A percentile compares a stretch with the other conserved stretches of the same genome.
These are phyloP conservation scores for Fusarium graminum DNA, from an alignment of 2,329 filamentous ascomycete genomes.

Conservation along the genomic window DNA sequence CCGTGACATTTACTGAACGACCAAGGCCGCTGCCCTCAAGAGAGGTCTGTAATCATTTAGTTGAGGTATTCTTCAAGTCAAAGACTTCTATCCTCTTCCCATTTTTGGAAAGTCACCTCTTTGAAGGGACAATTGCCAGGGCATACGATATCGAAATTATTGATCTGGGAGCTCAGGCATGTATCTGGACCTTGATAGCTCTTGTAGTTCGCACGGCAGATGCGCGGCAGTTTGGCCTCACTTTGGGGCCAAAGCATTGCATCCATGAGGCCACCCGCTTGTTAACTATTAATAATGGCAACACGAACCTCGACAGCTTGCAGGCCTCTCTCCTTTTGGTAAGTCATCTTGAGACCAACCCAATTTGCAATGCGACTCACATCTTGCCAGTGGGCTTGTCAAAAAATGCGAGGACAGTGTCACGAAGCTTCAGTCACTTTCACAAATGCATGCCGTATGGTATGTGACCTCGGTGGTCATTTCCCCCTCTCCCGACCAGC, in stretches of 20 bases:
- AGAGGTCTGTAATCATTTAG: slow-evolving; percentile 5
- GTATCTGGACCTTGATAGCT: slow-evolving; percentile 30
- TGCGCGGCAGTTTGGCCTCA: background rate
- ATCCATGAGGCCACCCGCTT: slow-evolving; percentile 16
- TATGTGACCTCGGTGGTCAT: slow-evolving; percentile 31
- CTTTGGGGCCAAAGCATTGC: slow-evolving; percentile 14
- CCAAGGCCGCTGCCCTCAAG: slow-evolving; percentile 15
- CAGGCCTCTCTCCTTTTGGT: slow-evolving; percentile 33
- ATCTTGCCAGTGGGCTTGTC: slow-evolving; percentile 8
- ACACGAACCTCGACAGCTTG: slow-evolving; percentile 23
- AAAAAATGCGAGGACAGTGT: slow-evolving; percentile 25
- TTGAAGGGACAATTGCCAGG: slow-evolving; percentile 19
- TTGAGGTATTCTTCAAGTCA: slow-evolving; percentile 29
- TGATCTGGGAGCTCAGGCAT: slow-evolving; percentile 25
- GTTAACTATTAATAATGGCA: slow-evolving; percentile 18
- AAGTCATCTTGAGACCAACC: accelerated
- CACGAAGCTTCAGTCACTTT: slow-evolving; percentile 30
- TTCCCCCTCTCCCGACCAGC: slow-evolving; percentile 19
- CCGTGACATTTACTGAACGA: slow-evolving; percentile 14
- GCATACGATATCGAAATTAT: slow-evolving; percentile 12
- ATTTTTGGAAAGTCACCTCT: slow-evolving; percentile 23
- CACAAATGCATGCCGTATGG: slow-evolving; percentile 30
- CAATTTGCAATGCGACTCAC: background rate
- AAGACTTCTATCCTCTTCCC: slow-evolving; percentile 30
- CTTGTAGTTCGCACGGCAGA: slow-evolving; percentile 22